Base-by-base conservation (phyloP, 1,284 basidiomycete genomes). In the Takashimella koratensis region DNA sequence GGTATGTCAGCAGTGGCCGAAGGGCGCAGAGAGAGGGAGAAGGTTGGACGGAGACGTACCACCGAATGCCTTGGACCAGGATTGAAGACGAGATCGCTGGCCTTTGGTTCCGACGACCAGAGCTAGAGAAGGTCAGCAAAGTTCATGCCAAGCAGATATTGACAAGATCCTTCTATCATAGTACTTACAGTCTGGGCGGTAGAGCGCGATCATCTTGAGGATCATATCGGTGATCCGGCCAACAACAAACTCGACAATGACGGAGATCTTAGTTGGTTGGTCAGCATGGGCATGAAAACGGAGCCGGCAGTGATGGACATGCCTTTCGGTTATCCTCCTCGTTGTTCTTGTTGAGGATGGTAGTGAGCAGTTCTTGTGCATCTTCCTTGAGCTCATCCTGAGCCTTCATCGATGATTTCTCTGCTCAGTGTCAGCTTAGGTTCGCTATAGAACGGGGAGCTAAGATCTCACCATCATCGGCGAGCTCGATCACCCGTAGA, bases 191-290 rank as follows among this genome's bases (percentile, higher is more conserved):
- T 98, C 94, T 2, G 95, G 95, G 43, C 93, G 85, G 70, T 98
- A 98, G 39, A 98, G 83, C 2, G 92, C 89, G 59, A 98, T 95
- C 62, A 98, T 83, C 46, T 91, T 86, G 66, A 93, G 88, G 57
- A 98, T 86, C 8, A 90, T 93, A 52, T 87, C 84, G 0, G 90
- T 88, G 5, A 96, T 85, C 58, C 86, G 86, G 27, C 95, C 95
- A 1, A 92, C 89, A 41, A 97, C 88, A 67, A 90, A 94, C 77
- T 98, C 95, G 53, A 98, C 85, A 47, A 96, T 87, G 57, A 98
- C 84, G 0, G 89, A 94, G 30, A 98, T 83, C 86, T 90, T 36
- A 36, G 30, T 36, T 36, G 30, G 10, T 20, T 3, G 16, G 25
- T 21, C 39, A 27, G 19, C n/a, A 4, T n/a, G n/a, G n/a, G n/a